These are phyloP conservation scores for Marasmius tenuissimus DNA, from an alignment of 1,284 basidiomycete genomes.

Conservation along the genomic window DNA sequence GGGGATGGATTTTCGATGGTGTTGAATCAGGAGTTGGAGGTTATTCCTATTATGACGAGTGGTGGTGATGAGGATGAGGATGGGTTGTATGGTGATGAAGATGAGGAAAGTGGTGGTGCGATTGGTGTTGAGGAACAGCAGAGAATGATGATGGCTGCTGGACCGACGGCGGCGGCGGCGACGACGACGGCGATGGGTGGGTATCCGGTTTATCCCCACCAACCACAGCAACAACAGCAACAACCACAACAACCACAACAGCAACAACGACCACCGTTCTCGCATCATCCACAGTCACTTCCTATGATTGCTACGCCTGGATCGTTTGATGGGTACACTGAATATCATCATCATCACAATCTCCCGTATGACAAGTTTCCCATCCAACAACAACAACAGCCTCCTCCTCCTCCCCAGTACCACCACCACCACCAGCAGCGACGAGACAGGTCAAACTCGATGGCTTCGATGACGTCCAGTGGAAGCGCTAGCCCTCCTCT, in stretches of 20 bases:
- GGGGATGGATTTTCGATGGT: slow-evolving; percentile 72
- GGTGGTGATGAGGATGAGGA: slow-evolving; percentile 12
- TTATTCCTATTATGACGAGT: slow-evolving; percentile 27
- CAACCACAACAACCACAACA: no score
- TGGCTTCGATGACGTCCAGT: not conserved
- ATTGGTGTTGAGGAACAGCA: not conserved
- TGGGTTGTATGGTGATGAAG: not conserved
- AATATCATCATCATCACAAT: not conserved
- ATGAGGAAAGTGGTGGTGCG: not conserved
- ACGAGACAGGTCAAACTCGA: not conserved
- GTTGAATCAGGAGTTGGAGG: slow-evolving; percentile 66
- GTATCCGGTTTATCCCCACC: no score
- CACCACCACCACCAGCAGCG: not conserved
- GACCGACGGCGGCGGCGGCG: no score
- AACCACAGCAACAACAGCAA: no score
- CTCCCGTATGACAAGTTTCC: not conserved
- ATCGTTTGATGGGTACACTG: not conserved
- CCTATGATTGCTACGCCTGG: not conserved
- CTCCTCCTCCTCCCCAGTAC: not conserved
- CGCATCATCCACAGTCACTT: not conserved
- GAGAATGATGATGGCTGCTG: not conserved
- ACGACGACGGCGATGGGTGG: no score
- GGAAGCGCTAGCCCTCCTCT: not conserved
- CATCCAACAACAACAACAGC: not conserved
- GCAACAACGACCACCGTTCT: not conserved